phyloP scores from a whole-genome alignment of 164 flowering plant species.

The Nelumbo lutea region DNA sequence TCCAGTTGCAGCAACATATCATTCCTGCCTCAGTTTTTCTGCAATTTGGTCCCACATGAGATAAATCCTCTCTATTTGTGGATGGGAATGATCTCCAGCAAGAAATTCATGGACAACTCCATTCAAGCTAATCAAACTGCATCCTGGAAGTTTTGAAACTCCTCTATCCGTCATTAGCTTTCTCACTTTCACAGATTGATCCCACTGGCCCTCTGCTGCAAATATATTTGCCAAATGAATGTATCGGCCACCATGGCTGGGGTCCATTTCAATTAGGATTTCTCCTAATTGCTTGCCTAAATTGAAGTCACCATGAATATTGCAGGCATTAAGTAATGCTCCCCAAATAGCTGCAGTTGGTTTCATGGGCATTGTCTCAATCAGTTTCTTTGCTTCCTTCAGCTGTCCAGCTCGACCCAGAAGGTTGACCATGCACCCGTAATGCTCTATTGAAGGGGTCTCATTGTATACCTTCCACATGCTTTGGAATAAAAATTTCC shows the following conservation, averaged over 20 bases:
- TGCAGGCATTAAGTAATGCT: constrained; percentile 43
- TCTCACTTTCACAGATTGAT: constrained; percentile 33
- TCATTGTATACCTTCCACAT: constrained; percentile 29
- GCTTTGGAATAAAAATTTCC: constrained; percentile 26
- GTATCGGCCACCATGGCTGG: constrained; percentile 41
- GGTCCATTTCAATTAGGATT: constrained; percentile 32
- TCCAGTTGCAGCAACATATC: constrained; percentile 25
- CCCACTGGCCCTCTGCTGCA: constrained; percentile 32
- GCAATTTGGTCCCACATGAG: constrained; percentile 20
- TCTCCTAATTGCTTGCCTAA: constrained; percentile 34
- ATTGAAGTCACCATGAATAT: constrained; percentile 30
- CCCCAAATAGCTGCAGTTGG: constrained; percentile 49
- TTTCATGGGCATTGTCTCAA: constrained; percentile 37
- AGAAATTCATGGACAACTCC: constrained; percentile 41
- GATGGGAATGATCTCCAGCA: constrained; percentile 31
- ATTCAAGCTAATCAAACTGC: constrained; percentile 31
- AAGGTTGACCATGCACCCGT: constrained; percentile 56
- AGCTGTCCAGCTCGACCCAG: constrained; percentile 48
- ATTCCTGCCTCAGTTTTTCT: constrained; percentile 25
- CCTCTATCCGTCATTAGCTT: constrained; percentile 30
- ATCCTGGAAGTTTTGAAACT: constrained; percentile 40
- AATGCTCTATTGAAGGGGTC: constrained; percentile 42
- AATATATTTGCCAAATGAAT: constrained; percentile 37
- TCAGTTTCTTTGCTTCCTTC: constrained; percentile 37
- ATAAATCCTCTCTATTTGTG: constrained; percentile 21